Evolutionary conservation across 352 stramenopile genomes (phyloP).

Genomic region (Phytophthora palmivora): DNA sequence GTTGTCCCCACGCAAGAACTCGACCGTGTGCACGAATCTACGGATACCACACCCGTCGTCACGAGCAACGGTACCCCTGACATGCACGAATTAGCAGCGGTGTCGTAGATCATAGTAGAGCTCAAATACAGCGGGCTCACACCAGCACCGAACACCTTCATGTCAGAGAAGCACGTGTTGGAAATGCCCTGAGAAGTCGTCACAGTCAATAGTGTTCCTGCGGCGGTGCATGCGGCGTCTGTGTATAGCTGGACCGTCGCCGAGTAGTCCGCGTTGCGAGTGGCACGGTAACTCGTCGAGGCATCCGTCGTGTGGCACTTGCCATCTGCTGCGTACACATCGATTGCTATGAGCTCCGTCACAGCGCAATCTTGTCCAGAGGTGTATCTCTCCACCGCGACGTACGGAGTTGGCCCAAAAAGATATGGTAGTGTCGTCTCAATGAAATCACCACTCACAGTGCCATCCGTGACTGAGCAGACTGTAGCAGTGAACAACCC

Average conservation of each 20-base stretch:
- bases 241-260: no score
- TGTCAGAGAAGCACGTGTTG: no score
- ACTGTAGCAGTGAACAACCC: conserved; percentile 5
- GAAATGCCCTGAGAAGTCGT: no score
- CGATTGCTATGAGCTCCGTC: conserved; percentile 2
- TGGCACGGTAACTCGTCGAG: neutral
- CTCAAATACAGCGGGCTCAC: no score
- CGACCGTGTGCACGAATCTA: conserved; percentile 4
- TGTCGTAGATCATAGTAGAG: no score
- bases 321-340: neutral
- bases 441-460: neutral
- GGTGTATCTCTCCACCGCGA: conserved; percentile 15
- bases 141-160: no score
- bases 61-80: no score
- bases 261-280: neutral
- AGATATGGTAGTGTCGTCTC: conserved; percentile 4
- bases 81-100: no score
- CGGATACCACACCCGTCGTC: no score
- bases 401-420: conserved; percentile 17
- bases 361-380: conserved; percentile 2
- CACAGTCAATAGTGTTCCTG: no score
- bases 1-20: neutral
- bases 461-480: conserved; percentile 17
- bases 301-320: no score
- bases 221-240: no score